phyloP scores from a whole-genome alignment of 768 basidiomycete species.

The Suillus discolor region DNA sequence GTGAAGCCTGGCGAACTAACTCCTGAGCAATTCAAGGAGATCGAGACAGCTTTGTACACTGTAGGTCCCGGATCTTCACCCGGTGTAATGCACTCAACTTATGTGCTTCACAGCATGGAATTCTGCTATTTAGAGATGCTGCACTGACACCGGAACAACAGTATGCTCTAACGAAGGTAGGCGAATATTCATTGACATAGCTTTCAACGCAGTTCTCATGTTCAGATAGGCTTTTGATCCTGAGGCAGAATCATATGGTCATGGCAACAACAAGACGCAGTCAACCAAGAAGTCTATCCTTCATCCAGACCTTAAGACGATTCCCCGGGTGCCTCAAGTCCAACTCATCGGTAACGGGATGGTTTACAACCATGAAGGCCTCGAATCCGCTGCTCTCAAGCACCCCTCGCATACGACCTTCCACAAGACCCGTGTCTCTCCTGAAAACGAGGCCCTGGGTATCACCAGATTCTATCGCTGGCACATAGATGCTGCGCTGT shows the following conservation, averaged over 20 bases:
- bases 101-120: constrained; percentile 53
- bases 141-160: constrained; percentile 79
- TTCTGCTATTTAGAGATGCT: constrained; percentile 73
- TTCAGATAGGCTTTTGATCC: constrained; percentile 75
- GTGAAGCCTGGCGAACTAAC: constrained; percentile 66
- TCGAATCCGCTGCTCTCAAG: constrained; percentile 76
- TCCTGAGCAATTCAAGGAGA: constrained; percentile 62
- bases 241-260: constrained; percentile 64
- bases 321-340: constrained; percentile 85
- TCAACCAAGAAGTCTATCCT: constrained; percentile 76
- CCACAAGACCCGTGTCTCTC: constrained; percentile 76
- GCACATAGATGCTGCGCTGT: constrained; percentile 91
- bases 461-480: constrained; percentile 88
- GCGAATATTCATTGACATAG: constrained; percentile 17
- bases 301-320: constrained; percentile 89
- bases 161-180: constrained; percentile 81
- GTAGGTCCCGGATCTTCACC: constrained; percentile 35
- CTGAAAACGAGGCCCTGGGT: constrained; percentile 76
- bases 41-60: constrained; percentile 77
- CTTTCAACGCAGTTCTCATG: constrained; percentile 12
- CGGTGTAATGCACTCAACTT: not conserved
- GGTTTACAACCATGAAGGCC: constrained; percentile 79
- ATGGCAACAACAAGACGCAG: constrained; percentile 87
- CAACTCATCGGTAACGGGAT: constrained; percentile 91
- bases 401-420: constrained; percentile 87